Conservation (phyloP, 169 alveolate species). For the Plasmodium sp. region DNA sequence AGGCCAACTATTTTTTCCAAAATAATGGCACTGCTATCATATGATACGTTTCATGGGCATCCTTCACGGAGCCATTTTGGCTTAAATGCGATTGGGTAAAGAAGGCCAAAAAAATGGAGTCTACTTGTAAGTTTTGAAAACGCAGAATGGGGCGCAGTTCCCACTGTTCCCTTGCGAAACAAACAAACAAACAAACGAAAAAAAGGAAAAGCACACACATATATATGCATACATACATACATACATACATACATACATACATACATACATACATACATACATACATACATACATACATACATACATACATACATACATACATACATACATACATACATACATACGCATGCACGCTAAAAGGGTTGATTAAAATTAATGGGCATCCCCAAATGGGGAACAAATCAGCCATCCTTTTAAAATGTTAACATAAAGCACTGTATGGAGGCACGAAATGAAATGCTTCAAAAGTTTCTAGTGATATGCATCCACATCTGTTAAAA, state of each 20-base stretch:
- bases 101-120: neutral
- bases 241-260: neutral
- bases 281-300: neutral
- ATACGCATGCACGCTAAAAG: neutral
- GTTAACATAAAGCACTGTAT: neutral
- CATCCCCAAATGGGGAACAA: neutral
- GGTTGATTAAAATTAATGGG: neutral
- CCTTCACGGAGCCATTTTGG: neutral
- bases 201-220: neutral
- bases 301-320: neutral
- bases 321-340: neutral
- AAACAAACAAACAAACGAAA: neutral
- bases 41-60: neutral
- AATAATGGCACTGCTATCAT: neutral
- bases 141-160: neutral
- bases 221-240: neutral
- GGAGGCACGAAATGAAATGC: neutral
- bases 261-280: neutral
- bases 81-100: neutral
- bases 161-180: neutral
- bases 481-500: neutral
- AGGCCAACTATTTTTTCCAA: neutral
- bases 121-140: neutral
- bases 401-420: neutral
- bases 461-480: neutral